A percentile compares a stretch with the other conserved stretches of the same genome.
These are phyloP conservation scores for Yarrowia alimentaria DNA, from an alignment of 805 yeast genomes.

Conservation along the genomic window DNA sequence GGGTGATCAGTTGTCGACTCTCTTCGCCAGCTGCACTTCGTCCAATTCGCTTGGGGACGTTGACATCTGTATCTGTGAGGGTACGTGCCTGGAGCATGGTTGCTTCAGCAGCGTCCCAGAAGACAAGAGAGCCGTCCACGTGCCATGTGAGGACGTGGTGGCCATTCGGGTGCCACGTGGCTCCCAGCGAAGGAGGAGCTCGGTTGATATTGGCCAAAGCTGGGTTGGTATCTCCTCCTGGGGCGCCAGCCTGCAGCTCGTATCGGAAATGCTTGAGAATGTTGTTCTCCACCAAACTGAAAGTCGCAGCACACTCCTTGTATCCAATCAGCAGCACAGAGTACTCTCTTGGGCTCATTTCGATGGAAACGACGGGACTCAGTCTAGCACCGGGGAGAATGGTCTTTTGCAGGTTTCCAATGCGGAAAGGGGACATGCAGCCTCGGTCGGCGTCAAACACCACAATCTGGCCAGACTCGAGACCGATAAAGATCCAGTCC, in stretches of 20 bases:
- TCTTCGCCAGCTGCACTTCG: too few species aligned
- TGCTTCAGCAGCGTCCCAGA: conserved; percentile 90
- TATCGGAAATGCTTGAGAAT: conserved; percentile 59
- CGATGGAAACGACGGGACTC: conserved; percentile 65
- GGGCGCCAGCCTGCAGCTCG: conserved; percentile 62
- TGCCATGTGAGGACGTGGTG: conserved; percentile 77
- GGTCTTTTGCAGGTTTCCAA: conserved; percentile 70
- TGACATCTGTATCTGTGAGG: conserved; percentile 61
- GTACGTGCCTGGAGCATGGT: conserved; percentile 72
- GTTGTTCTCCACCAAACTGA: conserved; percentile 60
- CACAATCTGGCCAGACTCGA: conserved; percentile 67
- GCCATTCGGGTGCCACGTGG: conserved; percentile 92
- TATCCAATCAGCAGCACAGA: conserved; percentile 76
- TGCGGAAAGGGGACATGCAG: conserved; percentile 56
- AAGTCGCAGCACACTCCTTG: conserved; percentile 63
- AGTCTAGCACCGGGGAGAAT: conserved; percentile 55
- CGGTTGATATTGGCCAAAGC: conserved; percentile 35
- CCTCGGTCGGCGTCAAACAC: conserved; percentile 84
- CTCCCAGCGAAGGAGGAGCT: conserved; percentile 47
- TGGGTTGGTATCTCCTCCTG: conserved; percentile 58
- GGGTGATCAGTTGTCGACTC: conserved; percentile 44
- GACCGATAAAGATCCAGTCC: conserved; percentile 82
- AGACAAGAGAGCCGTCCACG: conserved; percentile 78
- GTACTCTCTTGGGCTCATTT: conserved; percentile 87
- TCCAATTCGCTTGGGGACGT: conserved; percentile 50